A percentile compares a stretch with the other conserved stretches of the same genome.
Evolutionary conservation across 305 asterid species (phyloP).

Genomic region (Rubia tinctorum): DNA sequence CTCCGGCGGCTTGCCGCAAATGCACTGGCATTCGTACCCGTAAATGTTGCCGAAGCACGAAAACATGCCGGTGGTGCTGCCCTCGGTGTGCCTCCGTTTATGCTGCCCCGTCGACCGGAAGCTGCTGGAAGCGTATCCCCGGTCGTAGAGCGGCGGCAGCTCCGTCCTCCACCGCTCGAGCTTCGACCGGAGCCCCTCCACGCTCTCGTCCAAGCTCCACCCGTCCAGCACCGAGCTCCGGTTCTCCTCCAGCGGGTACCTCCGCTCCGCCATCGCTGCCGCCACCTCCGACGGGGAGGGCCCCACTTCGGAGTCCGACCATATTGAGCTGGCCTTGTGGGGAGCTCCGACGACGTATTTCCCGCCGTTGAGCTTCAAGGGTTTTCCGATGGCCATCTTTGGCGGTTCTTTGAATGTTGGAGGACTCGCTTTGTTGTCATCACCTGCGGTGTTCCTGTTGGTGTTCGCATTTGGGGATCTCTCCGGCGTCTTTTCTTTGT

Average conservation of each 20-base stretch:
- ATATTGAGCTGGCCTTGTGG: conserved; percentile 33
- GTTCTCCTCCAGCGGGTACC: conserved; percentile 54
- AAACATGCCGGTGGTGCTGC: conserved; percentile 40
- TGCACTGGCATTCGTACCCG: conserved; percentile 85
- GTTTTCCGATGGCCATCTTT: conserved; percentile 26
- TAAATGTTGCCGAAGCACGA: conserved; percentile 72
- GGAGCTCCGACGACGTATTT: conserved; percentile 36
- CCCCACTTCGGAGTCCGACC: conserved; percentile 77
- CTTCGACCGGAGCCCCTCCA: conserved; percentile 78
- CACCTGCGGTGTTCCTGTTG: conserved; percentile 16
- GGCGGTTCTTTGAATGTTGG: conserved; percentile 14
- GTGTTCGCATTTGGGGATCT: background rate
- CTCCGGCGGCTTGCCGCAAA: conserved; percentile 63
- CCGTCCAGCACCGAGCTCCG: conserved; percentile 78
- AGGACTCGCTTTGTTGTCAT: conserved; percentile 33
- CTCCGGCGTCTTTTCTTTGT: conserved; percentile 8
- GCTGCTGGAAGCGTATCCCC: conserved; percentile 47
- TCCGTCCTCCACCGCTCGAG: conserved; percentile 91
- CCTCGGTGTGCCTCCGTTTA: conserved; percentile 31
- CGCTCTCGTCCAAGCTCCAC: conserved; percentile 89
- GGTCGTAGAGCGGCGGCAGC: conserved; percentile 65
- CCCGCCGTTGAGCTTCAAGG: conserved; percentile 8
- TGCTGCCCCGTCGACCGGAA: conserved; percentile 35
- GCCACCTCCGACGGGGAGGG: conserved; percentile 90
- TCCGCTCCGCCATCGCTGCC: conserved; percentile 51